Percentiles rank a stretch among this genome's conserved stretches.
Evolutionary conservation across 73 alveolate species (phyloP).

Genomic region (Paramecium tetraurelia): DNA sequence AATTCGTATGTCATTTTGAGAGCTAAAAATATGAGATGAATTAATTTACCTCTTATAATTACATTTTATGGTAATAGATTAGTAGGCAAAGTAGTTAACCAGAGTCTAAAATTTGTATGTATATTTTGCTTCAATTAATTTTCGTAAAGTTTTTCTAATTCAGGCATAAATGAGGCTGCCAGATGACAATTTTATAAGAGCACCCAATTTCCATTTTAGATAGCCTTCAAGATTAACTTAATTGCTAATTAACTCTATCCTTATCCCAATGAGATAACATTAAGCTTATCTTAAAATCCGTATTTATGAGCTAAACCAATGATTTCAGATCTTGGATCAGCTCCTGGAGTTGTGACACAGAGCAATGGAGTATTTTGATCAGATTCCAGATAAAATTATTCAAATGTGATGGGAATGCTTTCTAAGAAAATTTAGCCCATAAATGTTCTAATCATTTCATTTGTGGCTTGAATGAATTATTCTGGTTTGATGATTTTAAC

Average conservation of each 20-base stretch:
- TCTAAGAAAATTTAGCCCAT: constrained; percentile 73
- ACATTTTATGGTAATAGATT: constrained; percentile 93
- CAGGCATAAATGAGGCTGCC: constrained; percentile 93
- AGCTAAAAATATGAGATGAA: constrained; percentile 78
- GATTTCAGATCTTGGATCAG: constrained; percentile 83
- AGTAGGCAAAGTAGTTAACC: constrained; percentile 95
- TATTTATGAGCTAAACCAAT: constrained; percentile 15
- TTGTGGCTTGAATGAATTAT: constrained; percentile 87
- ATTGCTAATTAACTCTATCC: constrained; percentile 94
- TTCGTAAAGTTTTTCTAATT: constrained; percentile 89
- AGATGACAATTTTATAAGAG: constrained; percentile 94
- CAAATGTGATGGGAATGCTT: constrained; percentile 93
- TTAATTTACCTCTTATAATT: constrained; percentile 83
- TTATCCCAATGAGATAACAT: constrained; percentile 81
- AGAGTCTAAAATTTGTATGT: constrained; percentile 92
- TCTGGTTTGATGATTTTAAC: constrained; percentile 95
- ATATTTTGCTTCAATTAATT: constrained; percentile 56
- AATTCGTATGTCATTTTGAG: constrained; percentile 95
- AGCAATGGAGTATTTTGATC: constrained; percentile 87
- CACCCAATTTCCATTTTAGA: constrained; percentile 94
- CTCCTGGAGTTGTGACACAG: constrained; percentile 96
- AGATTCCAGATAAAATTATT: constrained; percentile 87
- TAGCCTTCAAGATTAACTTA: constrained; percentile 84
- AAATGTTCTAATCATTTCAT: constrained; percentile 82
- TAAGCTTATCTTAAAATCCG: constrained; percentile 73